Evolutionary conservation across 78 protist genomes (phyloP).

Genomic region (Tieghemostelium lacteum): DNA sequence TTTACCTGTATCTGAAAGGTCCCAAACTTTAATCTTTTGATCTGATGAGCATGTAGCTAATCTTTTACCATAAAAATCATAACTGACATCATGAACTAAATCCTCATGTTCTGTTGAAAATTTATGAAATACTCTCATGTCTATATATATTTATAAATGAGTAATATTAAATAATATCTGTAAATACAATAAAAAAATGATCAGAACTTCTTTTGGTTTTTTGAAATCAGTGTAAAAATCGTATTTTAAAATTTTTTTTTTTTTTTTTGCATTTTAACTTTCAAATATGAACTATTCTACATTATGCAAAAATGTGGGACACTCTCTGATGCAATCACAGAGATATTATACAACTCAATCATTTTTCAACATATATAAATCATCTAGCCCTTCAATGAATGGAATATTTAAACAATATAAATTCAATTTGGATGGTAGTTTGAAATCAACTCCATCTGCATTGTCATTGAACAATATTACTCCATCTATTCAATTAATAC

Average conservation of each 20-base stretch:
- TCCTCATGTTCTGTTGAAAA: conserved; percentile 83
- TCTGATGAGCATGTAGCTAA: conserved; percentile 90
- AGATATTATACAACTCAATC: too few relatives aligned
- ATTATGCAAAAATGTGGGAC: too few relatives aligned
- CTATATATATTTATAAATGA: background rate
- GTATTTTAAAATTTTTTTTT: background rate
- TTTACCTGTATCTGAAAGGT: conserved; percentile 45
- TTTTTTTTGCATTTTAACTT: background rate
- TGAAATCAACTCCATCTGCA: background rate
- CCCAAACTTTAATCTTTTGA: conserved; percentile 83
- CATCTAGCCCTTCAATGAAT: too few relatives aligned
- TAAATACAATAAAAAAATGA: background rate
- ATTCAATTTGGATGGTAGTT: conserved; percentile 24
- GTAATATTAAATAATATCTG: background rate
- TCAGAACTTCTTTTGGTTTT: background rate
- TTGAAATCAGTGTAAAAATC: background rate
- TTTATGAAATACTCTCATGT: conserved; percentile 66
- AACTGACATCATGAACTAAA: conserved; percentile 83
- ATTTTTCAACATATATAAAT: too few relatives aligned
- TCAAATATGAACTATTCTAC: too few relatives aligned
- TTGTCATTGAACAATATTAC: too few relatives aligned
- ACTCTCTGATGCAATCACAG: too few relatives aligned
- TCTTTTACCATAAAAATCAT: conserved; percentile 90
- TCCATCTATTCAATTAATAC: too few relatives aligned
- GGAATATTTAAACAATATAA: conserved; percentile 1